Evolutionary conservation across 129 eudicot genomes (phyloP), one percentile per base, ranked within the genome.

Genomic region (Arctium minus): DNA sequence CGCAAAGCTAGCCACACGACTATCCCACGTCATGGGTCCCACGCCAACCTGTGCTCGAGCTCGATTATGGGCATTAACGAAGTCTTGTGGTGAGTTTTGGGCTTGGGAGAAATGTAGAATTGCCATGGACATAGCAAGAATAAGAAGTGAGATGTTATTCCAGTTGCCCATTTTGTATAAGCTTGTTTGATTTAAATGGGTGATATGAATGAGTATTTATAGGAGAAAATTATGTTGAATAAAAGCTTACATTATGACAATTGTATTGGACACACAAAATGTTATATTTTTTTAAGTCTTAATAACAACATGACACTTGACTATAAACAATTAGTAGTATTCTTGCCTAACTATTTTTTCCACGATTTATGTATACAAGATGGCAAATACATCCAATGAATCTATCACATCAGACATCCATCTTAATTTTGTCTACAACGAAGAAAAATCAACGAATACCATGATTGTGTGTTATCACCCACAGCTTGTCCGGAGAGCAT

Each of bases 1-100:
- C 22, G 67, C 67, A 56, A 56, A 56, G 27, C 22, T 56, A 40
- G 62, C 62, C 78, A 74, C 65, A 40, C 32, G 12, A 17, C 32
- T 72, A 31, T 80, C 77, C 83, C 83, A 69, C 2, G 39, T 17
- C 18, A 80, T n/a, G 7, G 60, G 39, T 0, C 40, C 68, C 7
- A 80, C 69, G 17, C 76, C 73, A 6, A 78, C 77, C 3, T 62
- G 69, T 8, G 83, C 71, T 5, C 83, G 60, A 70, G 83, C 83
- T 7, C 32, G 70, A 12, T 80, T 80, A 22, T 80, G 83, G 46
- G 77, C 83, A 31, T 42, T 7, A 22, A 79, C 60, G 12, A n/a
- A 79, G 62, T 79, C 82, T 79, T 79, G 65, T 10, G 75, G 82
- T 12, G 82, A 36, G 75, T n/a, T 80, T 80, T 80, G 84, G 15